phyloP scores from a whole-genome alignment of 108 stramenopile species.

The Nitzschia inconspicua region DNA sequence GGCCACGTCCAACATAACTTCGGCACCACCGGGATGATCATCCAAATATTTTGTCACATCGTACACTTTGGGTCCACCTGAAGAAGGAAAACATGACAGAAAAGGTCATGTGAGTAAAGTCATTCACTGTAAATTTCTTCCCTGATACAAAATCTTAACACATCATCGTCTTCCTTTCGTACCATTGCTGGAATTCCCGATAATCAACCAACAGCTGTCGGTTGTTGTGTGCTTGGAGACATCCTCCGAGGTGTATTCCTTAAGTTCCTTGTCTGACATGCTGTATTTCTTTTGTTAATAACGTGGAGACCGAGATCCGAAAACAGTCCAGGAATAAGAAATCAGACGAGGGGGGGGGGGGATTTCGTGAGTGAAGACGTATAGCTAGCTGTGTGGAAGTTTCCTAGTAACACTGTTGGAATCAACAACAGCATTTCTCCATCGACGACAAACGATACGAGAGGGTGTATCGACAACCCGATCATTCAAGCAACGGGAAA shows the following conservation, averaged over 20 bases:
- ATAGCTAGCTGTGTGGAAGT: too few relatives aligned
- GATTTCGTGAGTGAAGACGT: too few relatives aligned
- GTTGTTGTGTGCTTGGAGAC: slow-evolving; percentile 89
- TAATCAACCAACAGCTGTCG: slow-evolving; percentile 93
- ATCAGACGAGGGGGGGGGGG: too few relatives aligned
- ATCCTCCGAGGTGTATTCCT: slow-evolving; percentile 83
- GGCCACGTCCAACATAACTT: slow-evolving; percentile 90
- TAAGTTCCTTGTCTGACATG: slow-evolving; percentile 47
- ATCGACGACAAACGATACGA: too few relatives aligned
- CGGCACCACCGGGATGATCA: slow-evolving; percentile 96
- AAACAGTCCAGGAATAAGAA: too few relatives aligned
- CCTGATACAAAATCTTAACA: not conserved
- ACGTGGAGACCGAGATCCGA: too few relatives aligned
- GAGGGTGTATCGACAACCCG: too few relatives aligned
- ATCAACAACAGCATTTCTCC: too few relatives aligned
- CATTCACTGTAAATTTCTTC: not conserved
- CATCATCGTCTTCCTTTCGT: slow-evolving; percentile 20
- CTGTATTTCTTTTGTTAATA: too few relatives aligned
- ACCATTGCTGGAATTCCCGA: slow-evolving; percentile 92
- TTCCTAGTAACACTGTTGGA: too few relatives aligned
- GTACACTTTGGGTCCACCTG: slow-evolving; percentile 95
- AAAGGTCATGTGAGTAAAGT: not conserved
- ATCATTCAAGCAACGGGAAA: too few relatives aligned
- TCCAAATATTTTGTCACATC: slow-evolving; percentile 96
- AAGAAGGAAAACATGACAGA: not conserved